phyloP scores from a whole-genome alignment of 208 protist species.

The Trypanosoma congolense region DNA sequence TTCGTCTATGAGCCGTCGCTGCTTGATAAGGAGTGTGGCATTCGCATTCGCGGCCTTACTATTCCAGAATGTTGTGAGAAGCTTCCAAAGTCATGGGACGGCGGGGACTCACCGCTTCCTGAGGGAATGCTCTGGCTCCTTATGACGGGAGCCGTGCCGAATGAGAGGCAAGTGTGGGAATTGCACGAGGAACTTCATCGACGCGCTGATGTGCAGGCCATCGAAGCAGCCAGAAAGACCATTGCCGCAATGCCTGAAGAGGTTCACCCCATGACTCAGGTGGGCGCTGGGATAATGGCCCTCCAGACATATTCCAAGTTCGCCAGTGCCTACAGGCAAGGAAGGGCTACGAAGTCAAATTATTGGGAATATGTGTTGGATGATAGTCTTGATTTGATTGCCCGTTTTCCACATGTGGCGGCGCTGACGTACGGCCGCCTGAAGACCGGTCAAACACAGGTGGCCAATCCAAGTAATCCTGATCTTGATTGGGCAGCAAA shows the following conservation, averaged over 20 bases:
- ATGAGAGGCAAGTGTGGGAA: slow-evolving; percentile 54
- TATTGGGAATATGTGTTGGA: slow-evolving; percentile 95
- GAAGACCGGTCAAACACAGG: slow-evolving; percentile 36
- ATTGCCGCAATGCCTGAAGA: slow-evolving; percentile 88
- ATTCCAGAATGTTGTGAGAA: slow-evolving; percentile 93
- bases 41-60: slow-evolving; percentile 94
- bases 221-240: slow-evolving; percentile 63
- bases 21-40: slow-evolving; percentile 94
- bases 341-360: slow-evolving; percentile 89
- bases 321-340: slow-evolving; percentile 84
- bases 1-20: slow-evolving; percentile 96
- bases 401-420: slow-evolving; percentile 83
- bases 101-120: slow-evolving; percentile 88
- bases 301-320: slow-evolving; percentile 94
- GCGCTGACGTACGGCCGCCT: slow-evolving; percentile 91
- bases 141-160: slow-evolving; percentile 95
- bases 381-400: slow-evolving; percentile 92
- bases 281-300: slow-evolving; percentile 79
- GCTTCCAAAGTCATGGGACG: slow-evolving; percentile 79
- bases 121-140: slow-evolving; percentile 97
- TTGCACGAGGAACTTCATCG: slow-evolving; percentile 83
- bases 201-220: slow-evolving; percentile 57
- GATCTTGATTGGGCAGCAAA: slow-evolving; percentile 94
- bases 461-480: slow-evolving; percentile 34
- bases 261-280: slow-evolving; percentile 96